Evolutionary conservation across 257 asterid species (phyloP), one percentile per base, ranked within the genome.

Genomic region (Solanum dulcamara): DNA sequence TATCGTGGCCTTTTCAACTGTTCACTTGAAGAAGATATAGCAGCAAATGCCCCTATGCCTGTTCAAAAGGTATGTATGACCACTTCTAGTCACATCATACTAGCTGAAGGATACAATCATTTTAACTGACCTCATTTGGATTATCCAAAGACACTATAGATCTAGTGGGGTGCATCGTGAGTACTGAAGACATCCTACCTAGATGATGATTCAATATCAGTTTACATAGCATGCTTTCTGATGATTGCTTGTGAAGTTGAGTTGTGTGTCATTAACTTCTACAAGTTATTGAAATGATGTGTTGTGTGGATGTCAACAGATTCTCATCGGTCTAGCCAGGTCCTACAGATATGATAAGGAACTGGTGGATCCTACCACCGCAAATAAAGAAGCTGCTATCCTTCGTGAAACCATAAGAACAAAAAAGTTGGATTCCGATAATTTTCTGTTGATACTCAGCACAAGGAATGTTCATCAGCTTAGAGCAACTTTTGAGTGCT

Each of bases 1-100:
- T 95, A 94, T 86, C 88, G 91, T 80, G 88, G 90, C 24, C 92
- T 95, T 30, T 95, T 92, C 66, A 86, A 91, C 84, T 40, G 83
- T 60, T 91, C 98, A 9, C 93, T 95, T 48, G 97, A 94, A 87
- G 98, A 94, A 89, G 97, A 95, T 84, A 94, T 95, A 81, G 64
- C 88, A 68, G 81, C 92, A 5, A 89, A 88, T 62, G 91, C 91
- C 84, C 42, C 97, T 44, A 90, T 79, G 85, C 96, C 97, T 44
- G 81, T 92, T 35, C 96, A 82, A 84, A 95, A 92, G 98, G 98
- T 93, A 89, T 3, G 26, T 14, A 46, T 48, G 42, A 10, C 13
- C 62, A 77, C 42, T 77, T 46, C 38, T 44, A 13, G 59, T 5
- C 38, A 24, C 35, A 42, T 75, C 38, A 13, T 62, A 75, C 38